phyloP scores from a whole-genome alignment of 495 filamentous ascomycete genomes.

The Tuber umbilicatum region DNA sequence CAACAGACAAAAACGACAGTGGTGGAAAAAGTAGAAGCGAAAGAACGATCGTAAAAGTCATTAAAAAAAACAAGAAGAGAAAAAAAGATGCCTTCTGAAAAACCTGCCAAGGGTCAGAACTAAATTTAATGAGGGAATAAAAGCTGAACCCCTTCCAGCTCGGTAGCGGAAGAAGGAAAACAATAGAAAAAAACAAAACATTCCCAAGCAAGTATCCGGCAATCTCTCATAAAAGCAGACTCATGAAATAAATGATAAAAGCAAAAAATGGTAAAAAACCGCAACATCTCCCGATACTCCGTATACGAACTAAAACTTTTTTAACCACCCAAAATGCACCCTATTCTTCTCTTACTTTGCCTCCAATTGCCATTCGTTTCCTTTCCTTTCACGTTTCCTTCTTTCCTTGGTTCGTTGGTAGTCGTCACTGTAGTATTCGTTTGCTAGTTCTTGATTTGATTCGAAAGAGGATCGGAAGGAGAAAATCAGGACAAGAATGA shows the following conservation, averaged over 20 bases:
- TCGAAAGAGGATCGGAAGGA: not conserved
- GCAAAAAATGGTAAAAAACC: conserved; percentile 34
- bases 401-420: conserved; percentile 3
- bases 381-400: conserved; percentile 3
- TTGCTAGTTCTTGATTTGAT: not conserved
- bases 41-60: conserved; percentile 33
- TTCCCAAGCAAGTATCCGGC: conserved; percentile 24
- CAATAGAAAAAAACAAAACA: not conserved
- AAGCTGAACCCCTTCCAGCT: not conserved
- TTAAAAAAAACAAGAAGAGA: conserved; percentile 29
- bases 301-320: conserved; percentile 31
- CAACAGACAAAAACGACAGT: conserved; percentile 11
- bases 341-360: conserved; percentile 6
- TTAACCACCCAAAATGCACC: conserved; percentile 30
- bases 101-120: conserved; percentile 5
- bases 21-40: conserved; percentile 13
- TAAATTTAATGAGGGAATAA: not conserved
- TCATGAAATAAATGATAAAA: conserved; percentile 22
- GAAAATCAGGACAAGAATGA: not conserved
- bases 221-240: conserved; percentile 35
- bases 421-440: not conserved
- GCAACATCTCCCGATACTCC: conserved; percentile 39
- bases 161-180: not conserved
- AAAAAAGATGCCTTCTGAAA: conserved; percentile 7
- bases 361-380: not conserved